Base-by-base conservation (phyloP, 2,329 filamentous ascomycete species). In the Alternaria rosae region DNA sequence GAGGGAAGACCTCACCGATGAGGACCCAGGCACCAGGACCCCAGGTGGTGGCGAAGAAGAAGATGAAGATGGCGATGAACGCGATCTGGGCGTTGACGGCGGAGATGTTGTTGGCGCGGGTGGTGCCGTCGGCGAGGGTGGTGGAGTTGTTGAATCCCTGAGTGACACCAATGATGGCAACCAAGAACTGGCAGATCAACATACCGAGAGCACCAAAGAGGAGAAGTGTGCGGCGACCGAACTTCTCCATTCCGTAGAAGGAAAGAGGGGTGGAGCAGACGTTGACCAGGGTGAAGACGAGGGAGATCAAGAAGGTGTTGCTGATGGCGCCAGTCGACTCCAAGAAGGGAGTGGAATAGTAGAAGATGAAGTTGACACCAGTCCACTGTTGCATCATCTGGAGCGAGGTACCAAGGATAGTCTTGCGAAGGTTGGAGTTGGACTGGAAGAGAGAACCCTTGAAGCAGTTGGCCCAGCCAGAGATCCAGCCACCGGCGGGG, bases 41-140 rank as follows among this genome's bases (percentile, higher is more conserved):
- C 47, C 47, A 89, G 63, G 92, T 93, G 78, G 97, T 97, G 86
- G 91, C 47, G 30, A 51, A 51, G 47, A 51, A 94, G 86, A 92
- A 93, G 85, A 97, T 94, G 86, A 93, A 95, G 84, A 97, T 89
- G 83, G 89, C 91, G 76, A 95, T 95, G 84, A 96, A 95, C 61
- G 92, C 88, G 68, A 97, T 93, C 85, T 93, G 80, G 67, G 70
- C 75, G 43, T 76, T 72, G 54, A 78, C 76, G 1, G 88, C 89
- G 4, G 82, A 28, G 7, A 53, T 51, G 47, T 51, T 51, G 47
- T 51, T 51, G 47, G 47, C 47, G 20, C 47, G 47, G 3, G 47
- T 51, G 20, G 47, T 12, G 6, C 47, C 51, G 3, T 41, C 32
- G 8, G 32, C 4, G n/a, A 53, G 51, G 7, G 51, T 38, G 5